Evolutionary conservation across 176 grass and related monocot species (phyloP).

Genomic region (Hordeum vulgare): MorexV3_pseudomolecules_assembly NC_058522.1:53741589-53742088

Average conservation of each 20-base stretch:
- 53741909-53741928: not conserved
- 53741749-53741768: too few species aligned
- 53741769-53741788: too few species aligned
- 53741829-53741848: slow-evolving; percentile 97
- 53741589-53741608: too few species aligned
- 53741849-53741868: slow-evolving; percentile 94
- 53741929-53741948: not conserved
- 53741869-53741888: slow-evolving; percentile 77
- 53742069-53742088: too few species aligned
- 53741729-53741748: too few species aligned
- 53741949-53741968: too few species aligned
- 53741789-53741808: not conserved
- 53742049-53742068: too few species aligned
- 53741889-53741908: not conserved
- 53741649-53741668: slow-evolving; percentile 85
- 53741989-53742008: slow-evolving; percentile 48
- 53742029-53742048: too few species aligned
- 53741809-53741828: slow-evolving; percentile 70
- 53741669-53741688: slow-evolving; percentile 81
- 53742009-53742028: too few species aligned
- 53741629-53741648: slow-evolving; percentile 69
- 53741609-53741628: too few species aligned
- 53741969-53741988: not conserved
- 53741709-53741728: slow-evolving; percentile 76
- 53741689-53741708: slow-evolving; percentile 94